Evolutionary conservation across 208 protist genomes (phyloP), one percentile per base, ranked within the genome.

Genomic region (Wallacemonas rigidus): DNA sequence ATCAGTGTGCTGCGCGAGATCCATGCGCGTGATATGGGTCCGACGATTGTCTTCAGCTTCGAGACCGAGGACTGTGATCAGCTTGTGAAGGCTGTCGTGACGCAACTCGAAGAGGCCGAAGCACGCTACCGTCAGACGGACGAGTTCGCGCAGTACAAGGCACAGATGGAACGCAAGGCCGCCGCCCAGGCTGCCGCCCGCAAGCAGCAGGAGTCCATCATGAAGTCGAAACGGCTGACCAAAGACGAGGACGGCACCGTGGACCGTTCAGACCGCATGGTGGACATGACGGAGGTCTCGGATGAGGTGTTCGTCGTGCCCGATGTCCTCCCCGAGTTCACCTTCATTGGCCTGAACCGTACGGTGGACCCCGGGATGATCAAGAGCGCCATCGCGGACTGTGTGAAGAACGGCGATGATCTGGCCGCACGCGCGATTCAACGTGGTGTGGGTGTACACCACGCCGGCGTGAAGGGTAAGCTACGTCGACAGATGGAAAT

Each of bases 361-460:
- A 81, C 67, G 15, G 82, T 86, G 48, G 79, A 85, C 58, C 76
- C 79, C 36, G 73, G 53, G 44, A 75, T 83, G 53, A 77, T 90
- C 47, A 56, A 65, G 35, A 75, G 78, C 48, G 78, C 83, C 36
- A 69, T 95, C 38, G 75, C 85, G 11, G 89, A 89, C 53, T 95
- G 90, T 80, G 67, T 88, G 38, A 83, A 89, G 73, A 77, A 83
- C 55, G 86, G 87, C 41, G 90, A 94, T 70, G 70, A 83, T 47
- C 80, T 97, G 43, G 71, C 94, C 12, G 71, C 83, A 35, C 83
- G 87, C 35, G 90, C 85, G 4, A 84, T 98, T 14, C 73, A 86
- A 53, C 84, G 93, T 44, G 95, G 96, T 68, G 87, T 99, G 44
- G 96, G 92, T 44, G 83, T 98, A 12, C 97, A 99, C 80, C 95